phyloP scores from a whole-genome alignment of 148 eudicot species.

The Silene conica region DNA sequence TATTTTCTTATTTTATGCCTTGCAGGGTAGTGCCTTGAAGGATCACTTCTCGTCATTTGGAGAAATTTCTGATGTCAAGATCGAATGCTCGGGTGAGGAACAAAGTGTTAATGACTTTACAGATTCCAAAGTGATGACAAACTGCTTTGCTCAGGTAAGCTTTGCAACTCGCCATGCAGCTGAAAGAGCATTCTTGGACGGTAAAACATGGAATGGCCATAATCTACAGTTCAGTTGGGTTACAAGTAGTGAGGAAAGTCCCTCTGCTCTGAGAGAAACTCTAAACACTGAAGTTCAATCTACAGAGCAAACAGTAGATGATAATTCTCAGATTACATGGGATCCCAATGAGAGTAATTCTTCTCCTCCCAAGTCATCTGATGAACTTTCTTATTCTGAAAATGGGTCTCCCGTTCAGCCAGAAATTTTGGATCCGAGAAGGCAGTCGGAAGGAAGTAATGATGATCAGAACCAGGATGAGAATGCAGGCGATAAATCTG shows the following conservation, averaged over 20 bases:
- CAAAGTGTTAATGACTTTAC: conserved; percentile 19
- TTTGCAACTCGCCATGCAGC: conserved; percentile 67
- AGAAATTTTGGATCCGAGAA: conserved; percentile 25
- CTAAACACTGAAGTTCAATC: conserved; percentile 33
- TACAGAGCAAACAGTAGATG: conserved; percentile 19
- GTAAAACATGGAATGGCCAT: conserved; percentile 64
- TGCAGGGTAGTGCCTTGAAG: conserved; percentile 59
- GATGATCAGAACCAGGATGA: conserved; percentile 34
- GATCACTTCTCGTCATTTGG: conserved; percentile 68
- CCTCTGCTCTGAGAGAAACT: conserved; percentile 35
- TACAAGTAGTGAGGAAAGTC: conserved; percentile 39
- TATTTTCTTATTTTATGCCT: conserved; percentile 8
- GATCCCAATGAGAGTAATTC: conserved; percentile 4
- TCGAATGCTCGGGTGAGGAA: conserved; percentile 42
- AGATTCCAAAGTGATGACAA: conserved; percentile 32
- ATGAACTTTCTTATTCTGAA: conserved; percentile 26
- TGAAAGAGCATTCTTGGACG: conserved; percentile 66
- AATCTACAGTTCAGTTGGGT: conserved; percentile 61
- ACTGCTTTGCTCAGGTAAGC: conserved; percentile 47
- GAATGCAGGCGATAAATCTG: conserved; percentile 24
- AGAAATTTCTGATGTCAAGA: conserved; percentile 48
- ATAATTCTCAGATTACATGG: conserved; percentile 19
- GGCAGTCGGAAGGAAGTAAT: conserved; percentile 24
- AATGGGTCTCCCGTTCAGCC: conserved; percentile 25
- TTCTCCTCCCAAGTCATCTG: conserved; percentile 21